Evolutionary conservation across 139 green algal species (phyloP).

Genomic region (Spirogloea muscicola): DNA sequence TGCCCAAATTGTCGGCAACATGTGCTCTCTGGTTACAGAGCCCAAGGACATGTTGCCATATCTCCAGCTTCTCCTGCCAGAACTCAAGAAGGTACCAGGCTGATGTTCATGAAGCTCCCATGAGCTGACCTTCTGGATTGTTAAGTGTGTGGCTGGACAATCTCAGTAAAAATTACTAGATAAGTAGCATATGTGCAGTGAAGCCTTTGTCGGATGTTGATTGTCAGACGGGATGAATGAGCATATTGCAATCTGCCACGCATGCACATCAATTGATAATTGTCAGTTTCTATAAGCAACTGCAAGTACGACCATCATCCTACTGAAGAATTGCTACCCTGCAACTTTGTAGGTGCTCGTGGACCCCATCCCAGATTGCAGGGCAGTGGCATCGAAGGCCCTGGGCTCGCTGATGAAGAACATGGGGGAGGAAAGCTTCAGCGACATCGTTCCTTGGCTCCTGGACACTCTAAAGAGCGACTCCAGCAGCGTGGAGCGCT

Average conservation of each 20-base stretch:
- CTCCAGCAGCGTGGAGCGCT: slow-evolving; percentile 62
- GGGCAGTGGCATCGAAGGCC: slow-evolving; percentile 74
- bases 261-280: no score
- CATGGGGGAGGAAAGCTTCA: slow-evolving; percentile 67
- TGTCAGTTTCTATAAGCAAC: no score
- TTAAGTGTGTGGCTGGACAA: no score
- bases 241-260: no score
- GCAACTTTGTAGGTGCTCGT: slow-evolving; percentile 59
- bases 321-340: no score
- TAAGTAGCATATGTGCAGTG: no score
- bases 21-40: slow-evolving; percentile 88
- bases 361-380: slow-evolving; percentile 88
- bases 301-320: no score
- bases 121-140: no score
- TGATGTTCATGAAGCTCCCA: no score
- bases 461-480: slow-evolving; percentile 54
- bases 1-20: slow-evolving; percentile 88
- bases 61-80: slow-evolving; percentile 80
- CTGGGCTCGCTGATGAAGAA: slow-evolving; percentile 75
- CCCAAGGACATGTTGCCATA: slow-evolving; percentile 93
- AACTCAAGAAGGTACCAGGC: slow-evolving; percentile 76
- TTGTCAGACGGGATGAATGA: no score
- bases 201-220: no score
- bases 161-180: no score
- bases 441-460: slow-evolving; percentile 51